These are phyloP conservation scores for Venturia carpophila DNA, from an alignment of 2,329 filamentous ascomycete species.

Conservation along the genomic window DNA sequence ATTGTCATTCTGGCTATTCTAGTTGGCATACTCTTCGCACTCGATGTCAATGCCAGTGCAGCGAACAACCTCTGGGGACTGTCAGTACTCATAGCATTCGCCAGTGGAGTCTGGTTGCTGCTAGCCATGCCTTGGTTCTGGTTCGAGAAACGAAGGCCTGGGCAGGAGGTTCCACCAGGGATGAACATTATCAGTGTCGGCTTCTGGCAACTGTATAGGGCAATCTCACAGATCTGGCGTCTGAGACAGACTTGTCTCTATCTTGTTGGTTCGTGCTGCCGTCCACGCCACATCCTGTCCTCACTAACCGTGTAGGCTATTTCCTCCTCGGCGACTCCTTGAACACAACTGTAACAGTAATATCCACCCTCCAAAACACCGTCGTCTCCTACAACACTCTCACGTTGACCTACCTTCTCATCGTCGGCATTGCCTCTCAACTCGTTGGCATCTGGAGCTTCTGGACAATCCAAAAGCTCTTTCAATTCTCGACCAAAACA, in stretches of 20 bases:
- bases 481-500: constrained; percentile 52
- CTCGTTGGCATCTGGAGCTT: constrained; percentile 55
- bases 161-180: constrained; percentile 42
- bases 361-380: constrained; percentile 56
- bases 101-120: constrained; percentile 55
- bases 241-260: constrained; percentile 60
- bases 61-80: constrained; percentile 60
- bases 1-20: constrained; percentile 54
- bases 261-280: constrained; percentile 43
- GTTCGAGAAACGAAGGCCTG: constrained; percentile 55
- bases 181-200: constrained; percentile 51
- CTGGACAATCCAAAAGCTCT: constrained; percentile 55
- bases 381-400: constrained; percentile 59
- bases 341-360: constrained; percentile 63
- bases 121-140: constrained; percentile 61
- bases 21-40: constrained; percentile 54
- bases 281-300: neutral
- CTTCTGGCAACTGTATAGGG: constrained; percentile 54
- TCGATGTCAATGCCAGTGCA: constrained; percentile 51
- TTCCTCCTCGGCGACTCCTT: constrained; percentile 63
- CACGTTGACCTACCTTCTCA: constrained; percentile 56
- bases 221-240: constrained; percentile 53
- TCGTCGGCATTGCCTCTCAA: constrained; percentile 58
- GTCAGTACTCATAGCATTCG: constrained; percentile 57
- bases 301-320: constrained; percentile 38